A percentile compares a stretch with the other conserved stretches of the same genome.
Conservation (phyloP, 352 stramenopile species). For the Blastocystis sp. region DNA sequence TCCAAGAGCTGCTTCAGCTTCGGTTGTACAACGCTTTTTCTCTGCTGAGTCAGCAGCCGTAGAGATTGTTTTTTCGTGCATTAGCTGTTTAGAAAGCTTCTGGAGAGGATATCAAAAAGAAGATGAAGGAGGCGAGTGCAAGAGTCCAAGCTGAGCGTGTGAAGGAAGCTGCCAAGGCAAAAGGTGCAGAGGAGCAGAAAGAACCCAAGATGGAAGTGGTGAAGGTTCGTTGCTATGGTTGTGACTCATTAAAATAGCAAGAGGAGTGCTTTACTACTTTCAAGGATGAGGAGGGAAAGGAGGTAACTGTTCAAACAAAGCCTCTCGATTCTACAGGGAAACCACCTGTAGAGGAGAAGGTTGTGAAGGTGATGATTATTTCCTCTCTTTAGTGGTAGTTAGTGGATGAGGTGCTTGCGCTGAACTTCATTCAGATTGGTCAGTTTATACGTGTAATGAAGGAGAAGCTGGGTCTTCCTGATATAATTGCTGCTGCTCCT, state of each 20-base stretch:
- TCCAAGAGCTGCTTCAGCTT: not conserved
- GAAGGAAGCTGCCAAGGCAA: slow-evolving; percentile 12
- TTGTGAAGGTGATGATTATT: not conserved
- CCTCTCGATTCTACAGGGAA: slow-evolving; percentile 13
- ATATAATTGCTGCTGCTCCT: not conserved
- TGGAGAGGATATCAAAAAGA: slow-evolving; percentile 51
- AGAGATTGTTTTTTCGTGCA: not conserved
- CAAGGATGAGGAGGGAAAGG: not conserved
- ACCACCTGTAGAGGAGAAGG: slow-evolving; percentile 31
- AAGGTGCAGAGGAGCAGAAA: not conserved
- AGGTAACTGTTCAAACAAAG: slow-evolving; percentile 51
- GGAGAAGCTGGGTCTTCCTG: slow-evolving; percentile 33
- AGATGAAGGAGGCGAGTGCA: slow-evolving; percentile 35
- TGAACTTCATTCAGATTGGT: slow-evolving; percentile 54
- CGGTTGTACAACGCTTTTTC: slow-evolving; percentile 9
- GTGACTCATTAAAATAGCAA: not conserved
- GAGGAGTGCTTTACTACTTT: slow-evolving; percentile 56
- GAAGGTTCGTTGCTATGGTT: not conserved
- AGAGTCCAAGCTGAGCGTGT: slow-evolving; percentile 29
- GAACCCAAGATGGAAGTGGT: not conserved
- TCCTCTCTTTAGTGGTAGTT: not conserved
- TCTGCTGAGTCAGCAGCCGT: slow-evolving; percentile 12
- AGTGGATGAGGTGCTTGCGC: slow-evolving; percentile 46
- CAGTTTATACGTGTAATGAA: slow-evolving; percentile 46
- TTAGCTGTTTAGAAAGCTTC: not conserved